phyloP scores from a whole-genome alignment of 768 basidiomycete species.

The Lanmaoa pseudosensibilis region DNA sequence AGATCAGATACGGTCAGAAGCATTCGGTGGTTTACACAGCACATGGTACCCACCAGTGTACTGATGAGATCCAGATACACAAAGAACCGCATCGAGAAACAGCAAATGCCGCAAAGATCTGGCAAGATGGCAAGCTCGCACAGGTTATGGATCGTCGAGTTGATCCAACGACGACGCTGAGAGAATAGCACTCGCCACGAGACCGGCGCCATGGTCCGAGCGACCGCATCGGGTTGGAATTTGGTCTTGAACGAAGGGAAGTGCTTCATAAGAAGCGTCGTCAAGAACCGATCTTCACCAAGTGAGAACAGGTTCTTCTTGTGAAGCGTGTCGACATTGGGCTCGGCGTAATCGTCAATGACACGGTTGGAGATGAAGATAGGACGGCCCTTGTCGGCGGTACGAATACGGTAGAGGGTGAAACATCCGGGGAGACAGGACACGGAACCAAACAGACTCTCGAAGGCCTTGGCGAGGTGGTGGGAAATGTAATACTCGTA shows the following conservation, averaged over 20 bases:
- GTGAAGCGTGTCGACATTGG: conserved; percentile 66
- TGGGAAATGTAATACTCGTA: conserved; percentile 72
- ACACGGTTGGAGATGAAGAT: conserved; percentile 72
- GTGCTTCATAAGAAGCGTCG: conserved; percentile 67
- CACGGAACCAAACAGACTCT: conserved; percentile 67
- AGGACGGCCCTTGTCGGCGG: conserved; percentile 70
- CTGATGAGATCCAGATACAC: conserved; percentile 68
- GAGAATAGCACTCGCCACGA: conserved; percentile 61
- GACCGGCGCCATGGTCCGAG: conserved; percentile 65
- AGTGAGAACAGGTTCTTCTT: conserved; percentile 70
- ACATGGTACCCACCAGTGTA: conserved; percentile 45
- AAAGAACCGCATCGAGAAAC: conserved; percentile 74
- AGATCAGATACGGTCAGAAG: conserved; percentile 7
- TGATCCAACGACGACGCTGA: conserved; percentile 73
- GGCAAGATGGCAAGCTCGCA: conserved; percentile 63
- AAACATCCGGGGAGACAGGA: conserved; percentile 76
- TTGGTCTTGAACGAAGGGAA: conserved; percentile 71
- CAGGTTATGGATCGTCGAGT: conserved; percentile 69
- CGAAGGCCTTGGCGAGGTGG: conserved; percentile 67
- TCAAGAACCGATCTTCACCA: conserved; percentile 72
- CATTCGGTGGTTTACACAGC: not conserved
- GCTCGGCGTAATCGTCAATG: conserved; percentile 69
- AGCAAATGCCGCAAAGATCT: conserved; percentile 66
- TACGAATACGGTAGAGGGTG: conserved; percentile 67
- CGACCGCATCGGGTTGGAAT: conserved; percentile 62